Percentiles rank a stretch among this genome's conserved stretches.
phyloP scores from a whole-genome alignment of 768 basidiomycete species.

The Kwoniella shandongensis region DNA sequence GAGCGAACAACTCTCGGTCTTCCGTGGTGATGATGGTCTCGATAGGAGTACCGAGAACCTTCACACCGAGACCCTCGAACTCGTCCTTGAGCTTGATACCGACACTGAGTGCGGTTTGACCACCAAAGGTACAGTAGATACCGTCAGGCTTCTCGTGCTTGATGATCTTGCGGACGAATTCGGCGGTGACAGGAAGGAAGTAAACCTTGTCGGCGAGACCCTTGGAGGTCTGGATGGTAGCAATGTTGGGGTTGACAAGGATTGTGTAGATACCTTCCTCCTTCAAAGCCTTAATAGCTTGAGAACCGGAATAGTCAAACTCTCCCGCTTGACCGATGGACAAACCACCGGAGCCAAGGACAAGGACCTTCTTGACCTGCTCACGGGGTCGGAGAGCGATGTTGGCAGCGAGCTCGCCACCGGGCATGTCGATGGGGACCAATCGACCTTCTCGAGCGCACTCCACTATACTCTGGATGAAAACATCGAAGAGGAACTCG shows the following conservation, averaged over 20 bases:
- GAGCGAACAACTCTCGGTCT: slow-evolving; percentile 89
- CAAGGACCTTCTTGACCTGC: slow-evolving; percentile 87
- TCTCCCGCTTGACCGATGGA: slow-evolving; percentile 99
- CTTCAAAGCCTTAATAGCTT: slow-evolving; percentile 98
- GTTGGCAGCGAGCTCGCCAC: slow-evolving; percentile 71
- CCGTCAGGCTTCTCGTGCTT: slow-evolving; percentile 98
- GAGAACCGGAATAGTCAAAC: slow-evolving; percentile 99
- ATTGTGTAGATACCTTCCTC: slow-evolving; percentile 99
- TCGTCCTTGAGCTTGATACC: slow-evolving; percentile 98
- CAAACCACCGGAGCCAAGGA: slow-evolving; percentile 93
- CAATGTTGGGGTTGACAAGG: slow-evolving; percentile 98
- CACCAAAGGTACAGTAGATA: slow-evolving; percentile 97
- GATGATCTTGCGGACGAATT: slow-evolving; percentile 97
- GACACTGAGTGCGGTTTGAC: slow-evolving; percentile 94
- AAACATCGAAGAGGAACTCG: slow-evolving; percentile 97
- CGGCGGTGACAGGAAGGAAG: slow-evolving; percentile 96
- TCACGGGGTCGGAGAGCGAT: slow-evolving; percentile 63
- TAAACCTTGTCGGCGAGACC: slow-evolving; percentile 99
- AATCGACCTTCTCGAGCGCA: slow-evolving; percentile 58
- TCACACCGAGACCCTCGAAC: slow-evolving; percentile 81
- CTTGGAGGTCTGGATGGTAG: slow-evolving; percentile 95
- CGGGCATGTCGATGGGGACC: slow-evolving; percentile 57
- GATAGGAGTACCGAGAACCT: slow-evolving; percentile 94
- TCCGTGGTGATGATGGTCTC: slow-evolving; percentile 96
- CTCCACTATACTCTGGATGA: slow-evolving; percentile 81